Percentiles rank a stretch among this genome's conserved stretches.
phyloP scores from a whole-genome alignment of 106 monocot species.

The Allium sativum region DNA sequence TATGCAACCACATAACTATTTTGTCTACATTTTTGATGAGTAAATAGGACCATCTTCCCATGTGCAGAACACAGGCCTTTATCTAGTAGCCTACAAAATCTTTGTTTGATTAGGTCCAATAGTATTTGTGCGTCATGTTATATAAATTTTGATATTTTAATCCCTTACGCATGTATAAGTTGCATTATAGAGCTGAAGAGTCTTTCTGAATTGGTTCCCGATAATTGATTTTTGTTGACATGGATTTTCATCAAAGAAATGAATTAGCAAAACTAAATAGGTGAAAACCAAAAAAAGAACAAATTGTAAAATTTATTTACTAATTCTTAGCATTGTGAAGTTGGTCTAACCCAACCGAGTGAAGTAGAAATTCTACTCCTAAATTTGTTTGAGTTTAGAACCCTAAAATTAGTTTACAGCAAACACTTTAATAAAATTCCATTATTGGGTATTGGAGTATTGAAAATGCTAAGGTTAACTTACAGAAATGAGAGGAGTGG shows the following conservation, averaged over 20 bases:
- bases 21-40: too few species aligned
- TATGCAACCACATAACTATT: too few species aligned
- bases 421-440: background rate
- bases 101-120: background rate
- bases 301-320: slow-evolving; percentile 19
- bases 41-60: too few species aligned
- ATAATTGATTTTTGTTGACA: slow-evolving; percentile 21
- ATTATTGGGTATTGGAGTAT: background rate
- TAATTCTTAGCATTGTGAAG: slow-evolving; percentile 41
- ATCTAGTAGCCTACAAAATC: background rate
- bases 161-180: slow-evolving; percentile 46
- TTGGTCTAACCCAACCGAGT: slow-evolving; percentile 32
- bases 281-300: background rate
- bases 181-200: slow-evolving; percentile 44
- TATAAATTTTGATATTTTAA: background rate
- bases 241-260: slow-evolving; percentile 13
- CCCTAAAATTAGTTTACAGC: slow-evolving; percentile 3
- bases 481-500: slow-evolving; percentile 15
- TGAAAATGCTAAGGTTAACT: background rate
- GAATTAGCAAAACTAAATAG: background rate
- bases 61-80: too few species aligned
- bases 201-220: slow-evolving; percentile 30
- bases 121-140: background rate
- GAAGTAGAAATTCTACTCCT: slow-evolving; percentile 13
- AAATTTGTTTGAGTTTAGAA: slow-evolving; percentile 19